Evolutionary conservation across 306 rosid genomes (phyloP).

Genomic region (Sindora glabra): DNA sequence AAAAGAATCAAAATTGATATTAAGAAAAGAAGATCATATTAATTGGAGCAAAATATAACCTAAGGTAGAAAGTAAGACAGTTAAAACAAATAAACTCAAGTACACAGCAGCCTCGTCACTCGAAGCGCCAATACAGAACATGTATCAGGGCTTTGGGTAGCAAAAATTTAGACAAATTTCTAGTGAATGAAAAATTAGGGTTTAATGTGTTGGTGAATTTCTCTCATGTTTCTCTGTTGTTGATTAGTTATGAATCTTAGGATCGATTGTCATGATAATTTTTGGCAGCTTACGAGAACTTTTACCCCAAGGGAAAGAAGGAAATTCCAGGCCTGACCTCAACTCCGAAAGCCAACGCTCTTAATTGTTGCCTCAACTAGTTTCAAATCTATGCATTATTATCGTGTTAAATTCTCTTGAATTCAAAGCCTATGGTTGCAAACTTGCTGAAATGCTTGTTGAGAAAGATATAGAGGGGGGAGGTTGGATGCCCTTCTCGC

Average conservation of each 20-base stretch:
- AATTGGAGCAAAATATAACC: too few species aligned
- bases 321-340: constrained; percentile 76
- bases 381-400: not conserved
- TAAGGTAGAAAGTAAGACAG: too few species aligned
- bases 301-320: constrained; percentile 80
- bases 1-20: too few species aligned
- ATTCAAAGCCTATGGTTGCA: not conserved
- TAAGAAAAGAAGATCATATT: too few species aligned
- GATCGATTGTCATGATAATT: constrained; percentile 2
- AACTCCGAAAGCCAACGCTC: constrained; percentile 50
- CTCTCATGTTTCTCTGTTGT: too few species aligned
- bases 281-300: constrained; percentile 77
- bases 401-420: not conserved
- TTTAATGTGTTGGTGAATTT: too few species aligned
- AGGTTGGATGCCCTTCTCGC: not conserved
- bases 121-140: too few species aligned
- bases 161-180: too few species aligned
- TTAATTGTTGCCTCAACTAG: not conserved
- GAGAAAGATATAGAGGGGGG: not conserved
- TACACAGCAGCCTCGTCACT: too few species aligned
- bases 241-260: not conserved
- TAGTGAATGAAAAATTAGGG: too few species aligned
- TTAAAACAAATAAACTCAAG: too few species aligned
- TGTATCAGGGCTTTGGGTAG: too few species aligned
- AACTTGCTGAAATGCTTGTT: constrained; percentile 13